phyloP scores from a whole-genome alignment of 176 grass and related monocot genomes.

The Triticum monococcum region DNA sequence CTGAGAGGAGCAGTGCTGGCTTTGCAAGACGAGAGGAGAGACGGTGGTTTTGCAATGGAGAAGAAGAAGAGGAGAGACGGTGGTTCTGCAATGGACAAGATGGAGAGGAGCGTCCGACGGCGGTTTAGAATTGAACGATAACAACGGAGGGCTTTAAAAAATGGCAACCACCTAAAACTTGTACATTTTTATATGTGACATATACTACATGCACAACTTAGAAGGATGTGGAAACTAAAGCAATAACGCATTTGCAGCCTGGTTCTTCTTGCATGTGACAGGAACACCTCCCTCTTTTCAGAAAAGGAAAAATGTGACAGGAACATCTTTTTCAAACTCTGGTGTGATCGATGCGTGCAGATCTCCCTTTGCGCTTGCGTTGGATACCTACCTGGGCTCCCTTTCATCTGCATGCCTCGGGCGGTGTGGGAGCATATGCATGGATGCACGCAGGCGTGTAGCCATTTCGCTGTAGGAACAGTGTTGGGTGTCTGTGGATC shows the following conservation, averaged over 20 bases:
- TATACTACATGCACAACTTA: background rate
- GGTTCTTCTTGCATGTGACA: slow-evolving; percentile 10
- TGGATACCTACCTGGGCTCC: background rate
- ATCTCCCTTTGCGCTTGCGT: background rate
- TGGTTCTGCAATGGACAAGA: too few relatives aligned
- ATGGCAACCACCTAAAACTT: too few relatives aligned
- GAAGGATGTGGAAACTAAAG: background rate
- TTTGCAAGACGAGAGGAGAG: too few relatives aligned
- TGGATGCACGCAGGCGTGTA: background rate
- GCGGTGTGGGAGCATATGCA: background rate
- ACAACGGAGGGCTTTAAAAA: too few relatives aligned
- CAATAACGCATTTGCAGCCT: too few relatives aligned
- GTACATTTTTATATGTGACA: too few relatives aligned
- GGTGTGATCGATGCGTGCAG: background rate
- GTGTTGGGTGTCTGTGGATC: slow-evolving; percentile 5
- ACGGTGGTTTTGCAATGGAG: too few relatives aligned
- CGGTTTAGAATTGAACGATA: too few relatives aligned
- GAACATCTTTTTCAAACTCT: background rate
- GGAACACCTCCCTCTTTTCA: background rate
- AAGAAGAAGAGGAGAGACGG: too few relatives aligned
- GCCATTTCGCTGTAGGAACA: slow-evolving; percentile 9
- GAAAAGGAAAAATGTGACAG: background rate
- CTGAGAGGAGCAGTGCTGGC: too few relatives aligned
- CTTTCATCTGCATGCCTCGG: slow-evolving; percentile 1
- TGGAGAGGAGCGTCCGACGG: too few relatives aligned